Evolutionary conservation across 345 rosid species (phyloP).

Genomic region (Syzygium grande): DNA sequence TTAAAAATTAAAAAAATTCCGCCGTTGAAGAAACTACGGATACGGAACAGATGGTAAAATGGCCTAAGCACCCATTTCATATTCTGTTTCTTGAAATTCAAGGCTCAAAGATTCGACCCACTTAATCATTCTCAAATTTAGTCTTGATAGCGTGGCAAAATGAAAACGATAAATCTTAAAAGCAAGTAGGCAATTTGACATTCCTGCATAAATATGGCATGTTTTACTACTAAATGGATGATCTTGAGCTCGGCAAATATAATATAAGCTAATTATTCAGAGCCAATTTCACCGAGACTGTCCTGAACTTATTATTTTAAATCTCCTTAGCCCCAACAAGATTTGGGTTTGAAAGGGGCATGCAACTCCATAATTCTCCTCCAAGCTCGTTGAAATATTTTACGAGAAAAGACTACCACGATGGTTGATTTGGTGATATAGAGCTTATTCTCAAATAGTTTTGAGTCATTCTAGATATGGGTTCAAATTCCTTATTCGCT

Average conservation of each 20-base stretch:
- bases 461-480: rapidly evolving
- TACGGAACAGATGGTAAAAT: background rate
- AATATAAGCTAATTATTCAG: no score
- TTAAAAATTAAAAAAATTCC: background rate
- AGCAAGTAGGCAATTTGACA: background rate
- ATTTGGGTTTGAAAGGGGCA: no score
- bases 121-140: background rate
- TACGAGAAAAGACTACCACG: no score
- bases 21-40: background rate
- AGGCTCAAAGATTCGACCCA: background rate
- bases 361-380: no score
- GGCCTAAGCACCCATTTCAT: background rate
- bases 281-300: no score
- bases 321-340: no score
- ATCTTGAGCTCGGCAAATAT: no score
- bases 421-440: background rate
- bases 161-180: rapidly evolving
- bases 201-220: rapidly evolving
- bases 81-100: background rate
- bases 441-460: background rate
- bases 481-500: background rate
- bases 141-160: background rate
- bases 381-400: no score
- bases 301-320: no score
- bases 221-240: no score